These are phyloP conservation scores for Talaromyces sp. DNA, from an alignment of 2,329 filamentous ascomycete species.

Conservation along the genomic window DNA sequence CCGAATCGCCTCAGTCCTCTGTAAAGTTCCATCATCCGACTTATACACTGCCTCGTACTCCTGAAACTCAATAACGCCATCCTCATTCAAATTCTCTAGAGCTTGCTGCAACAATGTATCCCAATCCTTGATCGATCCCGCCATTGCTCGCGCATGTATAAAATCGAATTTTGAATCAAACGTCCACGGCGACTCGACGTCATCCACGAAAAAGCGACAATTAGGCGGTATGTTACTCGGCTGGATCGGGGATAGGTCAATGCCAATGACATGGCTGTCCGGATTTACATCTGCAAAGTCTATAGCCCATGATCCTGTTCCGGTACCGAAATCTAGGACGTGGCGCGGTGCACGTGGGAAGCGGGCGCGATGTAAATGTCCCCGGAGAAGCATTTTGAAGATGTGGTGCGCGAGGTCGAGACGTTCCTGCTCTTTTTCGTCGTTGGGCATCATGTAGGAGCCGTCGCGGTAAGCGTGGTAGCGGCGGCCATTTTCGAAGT, in stretches of 20 bases:
- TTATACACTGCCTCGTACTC: conserved; percentile 25
- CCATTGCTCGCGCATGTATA: conserved; percentile 28
- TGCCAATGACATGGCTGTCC: conserved; percentile 20
- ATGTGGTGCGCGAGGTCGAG: conserved; percentile 22
- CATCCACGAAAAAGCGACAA: conserved; percentile 24
- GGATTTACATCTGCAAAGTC: conserved; percentile 20
- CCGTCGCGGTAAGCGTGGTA: conserved; percentile 25
- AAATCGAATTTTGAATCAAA: conserved; percentile 28
- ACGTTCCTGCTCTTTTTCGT: conserved; percentile 27
- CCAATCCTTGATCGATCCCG: conserved; percentile 30
- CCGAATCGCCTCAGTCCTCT: conserved; percentile 5
- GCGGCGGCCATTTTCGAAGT: conserved; percentile 21
- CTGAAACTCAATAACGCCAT: conserved; percentile 30
- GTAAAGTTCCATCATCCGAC: conserved; percentile 16
- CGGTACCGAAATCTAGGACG: conserved; percentile 20
- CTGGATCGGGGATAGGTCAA: conserved; percentile 25
- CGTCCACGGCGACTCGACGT: conserved; percentile 29
- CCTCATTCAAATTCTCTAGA: conserved; percentile 27
- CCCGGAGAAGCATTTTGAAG: conserved; percentile 16
- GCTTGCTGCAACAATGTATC: conserved; percentile 25
- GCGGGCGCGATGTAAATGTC: conserved; percentile 8
- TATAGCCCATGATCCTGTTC: conserved; percentile 20
- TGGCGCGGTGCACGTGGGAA: conserved; percentile 5
- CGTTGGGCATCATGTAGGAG: conserved; percentile 24
- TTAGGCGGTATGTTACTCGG: conserved; percentile 19